Evolutionary conservation across 2,329 filamentous ascomycete genomes (phyloP), one percentile per base, ranked within the genome.

Genomic region (Hortaea werneckii): DNA sequence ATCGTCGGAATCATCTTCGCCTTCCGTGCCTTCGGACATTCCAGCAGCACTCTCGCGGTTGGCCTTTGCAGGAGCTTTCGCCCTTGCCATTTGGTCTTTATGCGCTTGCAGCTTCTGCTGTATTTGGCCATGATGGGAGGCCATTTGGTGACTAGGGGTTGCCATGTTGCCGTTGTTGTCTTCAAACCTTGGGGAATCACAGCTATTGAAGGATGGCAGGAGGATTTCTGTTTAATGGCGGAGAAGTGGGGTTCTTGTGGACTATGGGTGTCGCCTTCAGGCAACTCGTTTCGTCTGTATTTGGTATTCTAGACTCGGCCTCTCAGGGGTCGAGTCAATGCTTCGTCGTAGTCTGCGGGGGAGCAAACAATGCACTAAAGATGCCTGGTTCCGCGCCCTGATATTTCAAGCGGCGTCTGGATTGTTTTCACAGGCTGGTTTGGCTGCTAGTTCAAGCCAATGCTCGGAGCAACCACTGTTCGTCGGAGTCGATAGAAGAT

Each of bases 401-500:
- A 20, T 20, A 20, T 20, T 20, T 20, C 20, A 20, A 20, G 20
- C 20, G 20, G 20, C 20, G 20, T 20, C 20, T 20, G 20, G 20
- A 20, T 20, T 20, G 20, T 20, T 20, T 20, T 20, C 20, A 20
- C 20, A 20, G 20, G 20, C 20, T 20, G 20, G 20, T 20, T 20
- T 20, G 20, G 20, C 20, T 20, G 20, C 37, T 37, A 44, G n/a
- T n/a, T 41, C 50, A 53, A 55, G 55, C 49, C 8, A 39, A 50
- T 43, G 52, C 50, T 50, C 51, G 44, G 40, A 53, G 54, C 44
- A 52, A 49, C 38, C 37, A 39, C 39, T 46, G 37, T 47, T 58
- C 54, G 56, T 58, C 53, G 56, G 54, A 47, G 45, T 52, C 40
- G 50, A 47, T 53, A 51, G 53, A 52, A 57, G 57, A 39, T n/a